Conservation (phyloP, 345 rosid species). For the Triadica sebifera region DNA sequence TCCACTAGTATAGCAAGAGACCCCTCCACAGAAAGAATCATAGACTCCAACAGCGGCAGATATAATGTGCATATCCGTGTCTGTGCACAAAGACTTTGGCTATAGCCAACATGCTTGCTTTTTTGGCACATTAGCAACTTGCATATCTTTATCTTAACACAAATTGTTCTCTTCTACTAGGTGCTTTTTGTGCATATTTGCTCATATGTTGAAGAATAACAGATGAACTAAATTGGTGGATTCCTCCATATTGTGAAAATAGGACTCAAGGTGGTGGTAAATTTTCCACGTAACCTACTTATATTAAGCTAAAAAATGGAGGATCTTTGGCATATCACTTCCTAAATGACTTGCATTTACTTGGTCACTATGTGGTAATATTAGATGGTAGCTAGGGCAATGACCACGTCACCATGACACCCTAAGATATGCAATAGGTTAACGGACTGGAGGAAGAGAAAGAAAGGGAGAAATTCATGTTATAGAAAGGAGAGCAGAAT, state of each 20-base stretch:
- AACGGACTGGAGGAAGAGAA: not conserved
- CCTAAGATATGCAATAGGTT: not conserved
- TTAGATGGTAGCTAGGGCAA: not conserved
- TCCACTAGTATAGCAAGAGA: too few relatives aligned
- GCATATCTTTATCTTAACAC: not conserved
- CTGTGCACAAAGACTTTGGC: too few relatives aligned
- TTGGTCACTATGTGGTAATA: not conserved
- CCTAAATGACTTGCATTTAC: not conserved
- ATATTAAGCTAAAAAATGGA: too few relatives aligned
- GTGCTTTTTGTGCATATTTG: not conserved
- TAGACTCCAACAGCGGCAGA: too few relatives aligned
- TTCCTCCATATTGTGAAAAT: not conserved
- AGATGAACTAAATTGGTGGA: not conserved
- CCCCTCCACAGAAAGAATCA: too few relatives aligned
- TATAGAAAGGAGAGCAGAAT: not conserved
- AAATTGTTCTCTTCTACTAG: not conserved
- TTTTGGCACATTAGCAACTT: too few relatives aligned
- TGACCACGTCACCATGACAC: not conserved
- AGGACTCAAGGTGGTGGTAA: not conserved
- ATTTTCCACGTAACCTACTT: too few relatives aligned
- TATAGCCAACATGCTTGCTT: too few relatives aligned
- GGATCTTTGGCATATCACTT: not conserved
- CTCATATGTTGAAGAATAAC: not conserved
- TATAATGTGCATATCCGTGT: too few relatives aligned
- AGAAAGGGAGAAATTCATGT: not conserved